These are phyloP conservation scores for Rhynchosporium agropyri DNA, from an alignment of 2,329 filamentous ascomycete genomes.

Conservation along the genomic window DNA sequence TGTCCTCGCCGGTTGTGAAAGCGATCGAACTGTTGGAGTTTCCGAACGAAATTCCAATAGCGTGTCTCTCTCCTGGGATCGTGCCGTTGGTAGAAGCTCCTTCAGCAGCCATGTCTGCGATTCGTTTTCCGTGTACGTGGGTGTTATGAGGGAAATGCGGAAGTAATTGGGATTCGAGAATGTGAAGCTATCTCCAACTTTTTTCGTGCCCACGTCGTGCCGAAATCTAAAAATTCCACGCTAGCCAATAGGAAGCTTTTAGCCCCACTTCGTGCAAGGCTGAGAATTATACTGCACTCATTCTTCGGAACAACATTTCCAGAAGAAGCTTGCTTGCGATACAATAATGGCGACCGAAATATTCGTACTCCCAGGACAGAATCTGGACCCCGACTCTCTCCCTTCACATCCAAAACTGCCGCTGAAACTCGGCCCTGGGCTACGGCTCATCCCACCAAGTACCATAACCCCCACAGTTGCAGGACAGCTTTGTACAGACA, in stretches of 20 bases:
- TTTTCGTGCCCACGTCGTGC: constrained; percentile 30
- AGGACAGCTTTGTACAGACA: constrained; percentile 68
- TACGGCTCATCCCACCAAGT: constrained; percentile 79
- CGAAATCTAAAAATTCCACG: constrained; percentile 38
- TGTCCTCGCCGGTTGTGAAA: constrained; percentile 88
- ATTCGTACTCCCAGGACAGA: constrained; percentile 82
- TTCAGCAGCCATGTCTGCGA: constrained; percentile 40
- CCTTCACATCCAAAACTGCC: constrained; percentile 70
- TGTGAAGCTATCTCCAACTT: constrained; percentile 27
- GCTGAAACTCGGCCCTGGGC: constrained; percentile 79
- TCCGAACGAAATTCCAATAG: constrained; percentile 96
- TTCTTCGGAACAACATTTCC: constrained; percentile 21
- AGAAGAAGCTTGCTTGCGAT: not conserved
- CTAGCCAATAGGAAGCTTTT: constrained; percentile 30
- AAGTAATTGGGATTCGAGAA: constrained; percentile 14
- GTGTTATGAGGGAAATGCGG: not conserved
- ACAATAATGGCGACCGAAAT: constrained; percentile 46
- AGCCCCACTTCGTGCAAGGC: constrained; percentile 38
- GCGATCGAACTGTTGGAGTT: constrained; percentile 99
- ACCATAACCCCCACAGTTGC: constrained; percentile 70
- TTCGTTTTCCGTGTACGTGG: not conserved
- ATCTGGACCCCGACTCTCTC: constrained; percentile 65
- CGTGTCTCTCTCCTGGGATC: constrained; percentile 62
- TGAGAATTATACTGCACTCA: constrained; percentile 29
- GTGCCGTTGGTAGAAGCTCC: constrained; percentile 31